Percentiles rank a stretch among this genome's conserved stretches.
Conservation (phyloP, 176 grass and related monocot species). For the Bothriochloa decipiens region DNA sequence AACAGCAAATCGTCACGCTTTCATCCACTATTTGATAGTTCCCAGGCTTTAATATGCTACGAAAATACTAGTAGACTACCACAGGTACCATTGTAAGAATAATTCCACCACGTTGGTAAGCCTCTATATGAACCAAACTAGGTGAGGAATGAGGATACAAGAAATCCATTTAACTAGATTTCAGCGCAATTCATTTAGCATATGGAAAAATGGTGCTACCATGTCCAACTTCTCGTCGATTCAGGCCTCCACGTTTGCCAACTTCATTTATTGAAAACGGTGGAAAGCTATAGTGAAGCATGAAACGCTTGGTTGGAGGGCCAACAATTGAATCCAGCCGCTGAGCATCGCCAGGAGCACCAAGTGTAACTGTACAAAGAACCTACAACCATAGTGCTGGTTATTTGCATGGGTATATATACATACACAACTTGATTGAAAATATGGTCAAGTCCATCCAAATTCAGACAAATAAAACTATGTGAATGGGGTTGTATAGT, state of each 20-base stretch:
- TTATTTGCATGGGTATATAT: slow-evolving; percentile 29
- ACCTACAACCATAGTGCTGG: slow-evolving; percentile 54
- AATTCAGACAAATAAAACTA: neutral
- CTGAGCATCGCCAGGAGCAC: slow-evolving; percentile 93
- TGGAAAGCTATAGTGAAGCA: slow-evolving; percentile 99
- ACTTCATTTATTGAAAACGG: slow-evolving; percentile 99
- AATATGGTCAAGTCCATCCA: slow-evolving; percentile 3
- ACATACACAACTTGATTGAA: slow-evolving; percentile 9
- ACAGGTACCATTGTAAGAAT: slow-evolving; percentile 2
- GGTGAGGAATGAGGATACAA: neutral
- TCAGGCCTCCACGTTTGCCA: slow-evolving; percentile 79
- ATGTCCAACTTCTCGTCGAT: slow-evolving; percentile 97
- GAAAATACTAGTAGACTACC: neutral
- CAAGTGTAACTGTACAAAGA: slow-evolving; percentile 95
- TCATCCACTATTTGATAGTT: neutral
- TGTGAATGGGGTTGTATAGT: neutral
- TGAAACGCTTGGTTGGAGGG: slow-evolving; percentile 95
- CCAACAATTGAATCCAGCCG: slow-evolving; percentile 94
- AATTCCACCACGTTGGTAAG: neutral
- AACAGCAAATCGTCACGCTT: slow-evolving; percentile 16
- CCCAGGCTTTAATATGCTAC: neutral
- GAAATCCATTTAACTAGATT: slow-evolving; percentile 6
- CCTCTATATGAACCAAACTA: slow-evolving; percentile 12
- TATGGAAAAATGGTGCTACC: slow-evolving; percentile 50
- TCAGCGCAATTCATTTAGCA: slow-evolving; percentile 11